These are phyloP conservation scores for Ormosia semicastrata DNA, from an alignment of 306 rosid species.

Conservation along the genomic window DNA sequence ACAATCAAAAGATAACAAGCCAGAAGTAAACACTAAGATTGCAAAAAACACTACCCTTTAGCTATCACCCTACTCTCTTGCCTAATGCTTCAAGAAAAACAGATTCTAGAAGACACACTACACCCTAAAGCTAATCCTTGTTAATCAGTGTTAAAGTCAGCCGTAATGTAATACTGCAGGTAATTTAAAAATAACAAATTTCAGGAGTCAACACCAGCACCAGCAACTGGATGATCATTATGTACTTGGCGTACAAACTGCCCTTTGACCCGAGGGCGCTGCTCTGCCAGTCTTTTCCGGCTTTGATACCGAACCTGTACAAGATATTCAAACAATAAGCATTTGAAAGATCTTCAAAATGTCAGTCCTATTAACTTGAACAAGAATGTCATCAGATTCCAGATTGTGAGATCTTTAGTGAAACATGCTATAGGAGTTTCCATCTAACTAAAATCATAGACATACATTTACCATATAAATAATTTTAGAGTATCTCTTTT, in stretches of 20 bases:
- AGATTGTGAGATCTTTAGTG: neutral
- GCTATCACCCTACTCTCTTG: slow-evolving; percentile 18
- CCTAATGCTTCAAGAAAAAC: slow-evolving; percentile 20
- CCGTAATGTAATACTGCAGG: slow-evolving; percentile 4
- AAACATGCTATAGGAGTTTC: neutral
- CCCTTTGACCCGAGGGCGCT: slow-evolving; percentile 74
- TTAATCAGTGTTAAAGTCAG: neutral
- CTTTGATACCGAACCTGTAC: slow-evolving; percentile 66
- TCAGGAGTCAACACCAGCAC: slow-evolving; percentile 40
- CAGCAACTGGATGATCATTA: slow-evolving; percentile 27
- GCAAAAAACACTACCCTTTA: neutral
- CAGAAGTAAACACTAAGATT: neutral
- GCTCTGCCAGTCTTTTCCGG: slow-evolving; percentile 65
- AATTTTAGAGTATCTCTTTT: neutral
- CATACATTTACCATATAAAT: neutral
- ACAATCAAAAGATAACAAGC: neutral
- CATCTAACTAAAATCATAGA: neutral
- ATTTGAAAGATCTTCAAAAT: neutral
- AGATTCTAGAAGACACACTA: slow-evolving; percentile 27
- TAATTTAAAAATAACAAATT: neutral
- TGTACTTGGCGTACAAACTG: slow-evolving; percentile 57
- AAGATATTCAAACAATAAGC: neutral
- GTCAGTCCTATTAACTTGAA: neutral
- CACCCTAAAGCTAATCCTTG: slow-evolving; percentile 19
- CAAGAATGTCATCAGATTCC: neutral